Evolutionary conservation across 495 filamentous ascomycete species (phyloP), one percentile per base, ranked within the genome.

Genomic region (Immersiella caudata): DNA sequence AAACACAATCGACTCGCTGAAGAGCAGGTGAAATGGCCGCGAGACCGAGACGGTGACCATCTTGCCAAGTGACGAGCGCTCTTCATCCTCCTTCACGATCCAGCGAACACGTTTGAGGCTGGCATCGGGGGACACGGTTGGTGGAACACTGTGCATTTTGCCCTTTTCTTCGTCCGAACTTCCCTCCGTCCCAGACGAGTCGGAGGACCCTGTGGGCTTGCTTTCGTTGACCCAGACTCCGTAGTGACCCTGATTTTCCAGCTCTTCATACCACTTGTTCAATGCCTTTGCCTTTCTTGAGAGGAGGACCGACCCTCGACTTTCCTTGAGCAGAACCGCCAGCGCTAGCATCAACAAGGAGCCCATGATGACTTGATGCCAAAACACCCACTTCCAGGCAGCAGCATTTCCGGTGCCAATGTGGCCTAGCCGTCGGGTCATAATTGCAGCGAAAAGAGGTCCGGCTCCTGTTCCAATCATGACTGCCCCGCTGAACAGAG

Each of bases 1-100:
- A 80, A 97, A 97, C 21, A 97, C 93, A 14, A 97, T 92, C 0
- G 94, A 92, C 71, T 97, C 94, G 12, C 93, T 97, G 71, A 92
- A 79, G 24, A 98, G 89, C 33, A 98, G 83, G 66, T 92, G 86
- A 78, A 97, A 96, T 6, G 94, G 93, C 16, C 93, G 85, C 57
- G 87, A 91, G 24, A 92, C 78, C 0, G 92, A 95, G 26, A 93
- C 86, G 27, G 82, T 80, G 62, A 97, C 89, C 88, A 94, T 93
- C 68, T 85, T 86, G 12, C 68, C 71, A 46, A 97, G 69, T 6
- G 86, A 91, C 26, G 83, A 85, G 16, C 91, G 86, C 72, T 96
- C 89, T 72, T 96, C 92, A 70, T 97, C 94, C 14, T 87, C 87
- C 69, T 88, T 90, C 40, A 94, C 92, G 69, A 90, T 89, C 93